phyloP scores from a whole-genome alignment of 1,284 basidiomycete genomes.

The Phlebopus sp. region DNA sequence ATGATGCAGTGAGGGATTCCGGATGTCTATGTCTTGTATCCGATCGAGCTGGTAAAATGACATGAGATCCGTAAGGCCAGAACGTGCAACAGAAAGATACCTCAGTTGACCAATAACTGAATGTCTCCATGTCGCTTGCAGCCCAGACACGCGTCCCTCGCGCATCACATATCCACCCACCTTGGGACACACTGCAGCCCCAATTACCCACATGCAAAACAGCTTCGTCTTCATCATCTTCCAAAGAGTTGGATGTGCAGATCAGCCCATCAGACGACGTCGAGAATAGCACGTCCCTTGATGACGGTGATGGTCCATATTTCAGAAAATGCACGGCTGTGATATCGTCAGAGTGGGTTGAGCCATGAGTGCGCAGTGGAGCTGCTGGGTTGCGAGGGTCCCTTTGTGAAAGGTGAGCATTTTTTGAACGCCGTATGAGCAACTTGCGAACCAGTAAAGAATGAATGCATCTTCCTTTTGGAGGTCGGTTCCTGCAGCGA shows the following conservation, averaged over 20 bases:
- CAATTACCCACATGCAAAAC: conserved; percentile 66
- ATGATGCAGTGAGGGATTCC: conserved; percentile 48
- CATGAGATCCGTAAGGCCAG: not conserved
- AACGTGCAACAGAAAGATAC: conserved; percentile 35
- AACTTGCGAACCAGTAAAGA: conserved; percentile 59
- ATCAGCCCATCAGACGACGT: conserved; percentile 73
- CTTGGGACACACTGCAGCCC: conserved; percentile 72
- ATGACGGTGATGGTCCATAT: conserved; percentile 19
- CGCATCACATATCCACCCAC: conserved; percentile 55
- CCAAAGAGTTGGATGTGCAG: conserved; percentile 60
- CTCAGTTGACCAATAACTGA: conserved; percentile 71
- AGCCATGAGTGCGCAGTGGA: conserved; percentile 51
- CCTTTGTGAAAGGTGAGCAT: conserved; percentile 39
- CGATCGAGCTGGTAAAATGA: conserved; percentile 45
- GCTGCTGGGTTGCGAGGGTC: conserved; percentile 51
- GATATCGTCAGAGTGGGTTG: conserved; percentile 78
- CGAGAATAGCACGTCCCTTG: conserved; percentile 53
- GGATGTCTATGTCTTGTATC: conserved; percentile 48
- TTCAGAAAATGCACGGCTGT: conserved; percentile 59
- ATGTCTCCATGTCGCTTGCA: conserved; percentile 82
- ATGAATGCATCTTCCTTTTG: conserved; percentile 69
- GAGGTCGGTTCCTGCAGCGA: conserved; percentile 71
- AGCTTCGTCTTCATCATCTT: conserved; percentile 76
- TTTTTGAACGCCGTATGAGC: not conserved
- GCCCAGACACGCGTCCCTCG: conserved; percentile 56